phyloP scores from a whole-genome alignment of 768 basidiomycete species.

The Saitozyma sp. region DNA sequence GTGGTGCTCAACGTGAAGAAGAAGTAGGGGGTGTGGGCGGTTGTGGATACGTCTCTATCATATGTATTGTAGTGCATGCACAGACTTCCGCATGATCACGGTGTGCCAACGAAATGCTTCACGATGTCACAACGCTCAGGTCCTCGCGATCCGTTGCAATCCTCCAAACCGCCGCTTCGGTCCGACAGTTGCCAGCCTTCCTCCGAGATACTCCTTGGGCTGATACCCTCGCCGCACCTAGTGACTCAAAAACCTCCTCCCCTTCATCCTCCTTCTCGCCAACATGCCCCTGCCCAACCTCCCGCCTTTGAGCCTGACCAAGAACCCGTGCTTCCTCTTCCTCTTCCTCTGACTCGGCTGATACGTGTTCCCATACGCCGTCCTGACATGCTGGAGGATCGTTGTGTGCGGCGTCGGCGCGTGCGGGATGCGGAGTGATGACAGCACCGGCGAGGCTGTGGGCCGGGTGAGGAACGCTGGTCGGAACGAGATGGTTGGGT shows the following conservation, averaged over 20 bases:
- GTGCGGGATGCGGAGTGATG: neutral
- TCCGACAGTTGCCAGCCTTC: neutral
- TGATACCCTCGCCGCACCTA: conserved; percentile 54
- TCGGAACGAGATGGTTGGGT: neutral
- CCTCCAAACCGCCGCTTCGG: neutral
- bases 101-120: no score
- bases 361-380: conserved; percentile 75
- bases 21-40: conserved; percentile 30
- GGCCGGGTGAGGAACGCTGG: conserved; percentile 8
- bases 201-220: neutral
- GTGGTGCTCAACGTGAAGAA: conserved; percentile 78
- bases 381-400: neutral
- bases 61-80: no score
- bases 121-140: no score
- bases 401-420: neutral
- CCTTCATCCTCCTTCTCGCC: conserved; percentile 68
- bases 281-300: conserved; percentile 72
- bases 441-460: neutral
- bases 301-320: conserved; percentile 63
- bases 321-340: conserved; percentile 90
- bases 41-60: no score
- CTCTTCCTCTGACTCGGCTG: conserved; percentile 93
- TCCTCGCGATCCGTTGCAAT: no score
- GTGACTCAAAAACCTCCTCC: conserved; percentile 77
- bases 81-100: no score